phyloP scores from a whole-genome alignment of 1,284 basidiomycete species.

The Moesziomyces globuligerus region DNA sequence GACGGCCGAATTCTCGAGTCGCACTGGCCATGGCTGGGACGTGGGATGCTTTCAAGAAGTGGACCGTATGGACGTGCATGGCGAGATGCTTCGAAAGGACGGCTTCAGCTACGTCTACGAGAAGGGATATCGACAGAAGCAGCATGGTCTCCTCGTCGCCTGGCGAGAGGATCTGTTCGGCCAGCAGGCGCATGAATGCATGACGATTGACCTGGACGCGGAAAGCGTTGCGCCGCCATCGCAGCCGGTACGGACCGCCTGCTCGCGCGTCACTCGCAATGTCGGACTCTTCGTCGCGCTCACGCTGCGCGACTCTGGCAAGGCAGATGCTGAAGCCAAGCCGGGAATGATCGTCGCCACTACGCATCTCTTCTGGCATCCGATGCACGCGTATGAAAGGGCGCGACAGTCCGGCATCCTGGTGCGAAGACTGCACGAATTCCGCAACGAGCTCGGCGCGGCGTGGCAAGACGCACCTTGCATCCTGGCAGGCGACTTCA shows the following conservation, averaged over 20 bases:
- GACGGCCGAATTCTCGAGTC: constrained; percentile 38
- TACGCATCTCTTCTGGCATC: constrained; percentile 94
- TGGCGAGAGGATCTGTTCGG: constrained; percentile 51
- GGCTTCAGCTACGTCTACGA: constrained; percentile 60
- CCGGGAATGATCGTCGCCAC: constrained; percentile 79
- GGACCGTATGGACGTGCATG: constrained; percentile 66
- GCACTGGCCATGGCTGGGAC: constrained; percentile 65
- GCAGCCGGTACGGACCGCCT: constrained; percentile 25
- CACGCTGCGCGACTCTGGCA: constrained; percentile 29
- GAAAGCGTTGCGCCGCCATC: constrained; percentile 26
- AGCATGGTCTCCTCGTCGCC: constrained; percentile 63
- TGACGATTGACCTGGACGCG: constrained; percentile 52
- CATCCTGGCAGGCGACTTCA: constrained; percentile 90
- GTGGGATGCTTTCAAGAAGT: constrained; percentile 69
- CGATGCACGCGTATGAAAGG: constrained; percentile 80
- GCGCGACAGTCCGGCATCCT: constrained; percentile 75
- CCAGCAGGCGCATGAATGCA: constrained; percentile 9
- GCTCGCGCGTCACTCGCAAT: constrained; percentile 53
- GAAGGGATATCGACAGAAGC: constrained; percentile 63
- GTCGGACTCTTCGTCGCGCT: constrained; percentile 58
- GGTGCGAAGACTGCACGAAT: constrained; percentile 75
- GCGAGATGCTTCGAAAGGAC: constrained; percentile 35
- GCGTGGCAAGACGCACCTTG: constrained; percentile 76
- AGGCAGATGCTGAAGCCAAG: constrained; percentile 1
- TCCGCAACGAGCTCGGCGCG: constrained; percentile 70